Evolutionary conservation across 257 asterid genomes (phyloP), one percentile per base, ranked within the genome.

Genomic region (Eustoma russellianum): DNA sequence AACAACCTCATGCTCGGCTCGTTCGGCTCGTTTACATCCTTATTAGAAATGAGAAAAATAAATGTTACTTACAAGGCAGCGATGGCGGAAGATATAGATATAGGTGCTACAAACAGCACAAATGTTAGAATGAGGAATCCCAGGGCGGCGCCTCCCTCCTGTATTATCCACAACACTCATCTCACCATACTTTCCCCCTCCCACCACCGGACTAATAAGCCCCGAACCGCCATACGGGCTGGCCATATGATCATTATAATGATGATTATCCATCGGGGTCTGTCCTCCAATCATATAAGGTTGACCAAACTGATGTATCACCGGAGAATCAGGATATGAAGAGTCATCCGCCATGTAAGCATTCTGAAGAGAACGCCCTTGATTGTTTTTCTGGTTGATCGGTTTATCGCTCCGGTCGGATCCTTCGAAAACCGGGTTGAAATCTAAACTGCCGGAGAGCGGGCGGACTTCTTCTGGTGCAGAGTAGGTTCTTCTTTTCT

Each of bases 51-150:
- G 35, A 15, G 14, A 2, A 24, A 38, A 13, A 10, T 0, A 38
- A 5, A 19, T 13, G 33, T 11, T 13, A 43, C 2, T 14, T 70
- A 83, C 96, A 80, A 86, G 63, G 74, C 96, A 86, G 34, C 96
- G 94, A 34, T 79, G 81, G 18, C 94, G 88, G 48, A 62, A 83
- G 17, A 86, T 15, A 46, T 87, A 87, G 54, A 79, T 66, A 62
- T 79, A 79, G 70, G 66, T 83, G 17, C 67, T 64, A 55, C 96
- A 87, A 16, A 87, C 38, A 56, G 96, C 68, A 57, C 96, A 87
- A 5, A 86, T 79, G 30, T 86, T 86, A 17, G 94, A 79, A 74
- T 86, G 94, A 0, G 96, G 96, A 45, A 86, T 79, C 65, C 96
- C 94, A 1, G 88, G 86, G 8, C 91, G 69, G 15, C 78, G 55